Base-by-base conservation (phyloP, 163 green algal genomes). In the Trebouxia gelatinosa region DNA sequence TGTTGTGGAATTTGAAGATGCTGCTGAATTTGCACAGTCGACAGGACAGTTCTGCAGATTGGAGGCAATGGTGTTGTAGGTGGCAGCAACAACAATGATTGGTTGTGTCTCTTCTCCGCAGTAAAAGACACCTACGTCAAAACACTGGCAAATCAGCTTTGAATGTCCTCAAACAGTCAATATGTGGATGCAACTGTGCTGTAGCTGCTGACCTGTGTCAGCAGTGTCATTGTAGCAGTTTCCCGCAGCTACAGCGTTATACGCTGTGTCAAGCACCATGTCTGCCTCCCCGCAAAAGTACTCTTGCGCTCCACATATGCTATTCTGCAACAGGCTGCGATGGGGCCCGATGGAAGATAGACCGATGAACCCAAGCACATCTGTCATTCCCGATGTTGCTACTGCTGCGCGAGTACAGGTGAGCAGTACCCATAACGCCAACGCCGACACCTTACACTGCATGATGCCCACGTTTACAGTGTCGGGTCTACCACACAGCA, bases 231-330 rank as follows among this genome's bases (percentile, higher is more conserved):
- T 58, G n/a, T 28, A 54, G 50, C 78, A 83, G 35, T 59, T 71
- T 3, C 34, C 59, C 19, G 59, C 32, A 23, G 26, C 54, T 11
- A 77, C 29, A 29, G 78, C 78, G 35, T 17, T 70, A 61, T 83
- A 78, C 11, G 61, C 58, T 13, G 28, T 46, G 26, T 78, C 70
- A 21, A 72, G 46, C 5, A 80, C 35, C 3, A 76, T 48, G 28
- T 79, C 70, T 34, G 35, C 28, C 9, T 74, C 61, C 6, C 78
- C 78, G 48, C 78, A 83, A 28, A 71, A 79, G 51, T 80, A 83
- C 46, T 83, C 78, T 38, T 70, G 70, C 6, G 65, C 26, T 23
- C 70, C 62, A n/a, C 78, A 83, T 26, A 83, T 23, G n/a, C 51
- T 61, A 21, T 67, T 51, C 70, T 76, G 68, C 43, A 64, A 29